Evolutionary conservation across 495 filamentous ascomycete genomes (phyloP).

Genomic region (Xeromyces bisporus): DNA sequence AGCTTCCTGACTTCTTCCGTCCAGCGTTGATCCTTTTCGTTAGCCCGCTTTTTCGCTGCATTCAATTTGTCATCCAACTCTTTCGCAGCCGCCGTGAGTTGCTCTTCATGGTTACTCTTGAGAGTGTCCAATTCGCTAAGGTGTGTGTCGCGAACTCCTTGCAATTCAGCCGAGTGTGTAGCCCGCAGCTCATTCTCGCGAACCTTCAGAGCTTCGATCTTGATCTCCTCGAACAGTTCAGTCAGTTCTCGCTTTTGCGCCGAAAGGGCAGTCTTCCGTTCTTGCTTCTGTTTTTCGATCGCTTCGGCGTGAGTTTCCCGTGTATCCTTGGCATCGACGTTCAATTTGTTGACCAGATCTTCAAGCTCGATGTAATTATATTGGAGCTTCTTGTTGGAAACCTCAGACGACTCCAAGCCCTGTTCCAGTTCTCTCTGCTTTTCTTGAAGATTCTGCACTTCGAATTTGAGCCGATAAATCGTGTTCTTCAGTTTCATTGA

Average conservation of each 20-base stretch:
- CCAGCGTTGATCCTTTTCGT: slow-evolving; percentile 23
- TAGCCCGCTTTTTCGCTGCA: slow-evolving; percentile 17
- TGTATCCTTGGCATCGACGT: slow-evolving; percentile 28
- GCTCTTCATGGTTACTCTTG: slow-evolving; percentile 10
- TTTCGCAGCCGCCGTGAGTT: slow-evolving; percentile 15
- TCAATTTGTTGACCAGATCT: slow-evolving; percentile 34
- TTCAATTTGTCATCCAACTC: slow-evolving; percentile 23
- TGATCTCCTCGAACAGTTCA: slow-evolving; percentile 31
- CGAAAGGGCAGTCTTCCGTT: slow-evolving; percentile 20
- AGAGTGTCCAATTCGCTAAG: slow-evolving; percentile 13
- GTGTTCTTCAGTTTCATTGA: slow-evolving; percentile 27
- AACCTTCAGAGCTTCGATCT: slow-evolving; percentile 21
- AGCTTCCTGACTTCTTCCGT: slow-evolving; percentile 15
- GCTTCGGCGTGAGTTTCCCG: slow-evolving; percentile 20
- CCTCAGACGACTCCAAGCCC: slow-evolving; percentile 21
- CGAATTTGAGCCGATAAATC: slow-evolving; percentile 34
- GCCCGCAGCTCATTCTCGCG: slow-evolving; percentile 21
- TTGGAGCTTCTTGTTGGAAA: slow-evolving; percentile 24
- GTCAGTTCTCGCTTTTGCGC: slow-evolving; percentile 29
- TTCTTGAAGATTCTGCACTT: slow-evolving; percentile 40
- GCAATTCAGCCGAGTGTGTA: slow-evolving; percentile 7
- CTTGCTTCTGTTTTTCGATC: slow-evolving; percentile 21
- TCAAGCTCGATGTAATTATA: slow-evolving; percentile 25
- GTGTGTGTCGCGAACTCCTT: slow-evolving; percentile 11
- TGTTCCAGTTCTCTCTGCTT: slow-evolving; percentile 36